Percentiles rank a stretch among this genome's conserved stretches.
phyloP scores from a whole-genome alignment of 129 eudicot species.

The Artemisia tridentata region DNA sequence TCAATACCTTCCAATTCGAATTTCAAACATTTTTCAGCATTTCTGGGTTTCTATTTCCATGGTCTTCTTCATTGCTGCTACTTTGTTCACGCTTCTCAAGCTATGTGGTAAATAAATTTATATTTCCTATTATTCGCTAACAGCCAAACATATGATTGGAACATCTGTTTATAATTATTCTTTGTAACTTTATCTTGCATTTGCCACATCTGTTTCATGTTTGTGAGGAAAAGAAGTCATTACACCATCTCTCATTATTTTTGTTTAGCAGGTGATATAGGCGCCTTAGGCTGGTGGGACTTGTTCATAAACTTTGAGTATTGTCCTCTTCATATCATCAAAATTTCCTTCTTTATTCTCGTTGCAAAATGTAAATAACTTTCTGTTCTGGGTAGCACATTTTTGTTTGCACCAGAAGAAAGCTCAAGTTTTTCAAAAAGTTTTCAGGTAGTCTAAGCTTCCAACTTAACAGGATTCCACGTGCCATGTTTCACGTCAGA shows the following conservation, averaged over 20 bases:
- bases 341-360: neutral
- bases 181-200: neutral
- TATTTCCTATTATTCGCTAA: neutral
- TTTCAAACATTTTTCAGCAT: constrained; percentile 42
- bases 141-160: neutral
- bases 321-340: neutral
- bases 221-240: constrained; percentile 2
- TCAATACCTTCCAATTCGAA: neutral
- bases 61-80: constrained; percentile 93
- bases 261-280: constrained; percentile 70
- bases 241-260: constrained; percentile 20
- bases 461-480: neutral
- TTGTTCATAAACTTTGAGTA: constrained; percentile 89
- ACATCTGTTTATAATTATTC: neutral
- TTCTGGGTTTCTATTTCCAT: constrained; percentile 93
- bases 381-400: neutral
- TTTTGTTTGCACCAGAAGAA: constrained; percentile 13
- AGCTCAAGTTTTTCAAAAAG: neutral
- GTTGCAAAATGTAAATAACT: neutral
- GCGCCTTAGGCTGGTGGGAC: constrained; percentile 96
- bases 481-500: neutral
- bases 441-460: neutral
- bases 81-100: constrained; percentile 76
- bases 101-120: constrained; percentile 63
- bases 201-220: neutral